Evolutionary conservation across 1,284 basidiomycete species (phyloP), one percentile per base, ranked within the genome.

Genomic region (Gymnopus androsaceus): DNA sequence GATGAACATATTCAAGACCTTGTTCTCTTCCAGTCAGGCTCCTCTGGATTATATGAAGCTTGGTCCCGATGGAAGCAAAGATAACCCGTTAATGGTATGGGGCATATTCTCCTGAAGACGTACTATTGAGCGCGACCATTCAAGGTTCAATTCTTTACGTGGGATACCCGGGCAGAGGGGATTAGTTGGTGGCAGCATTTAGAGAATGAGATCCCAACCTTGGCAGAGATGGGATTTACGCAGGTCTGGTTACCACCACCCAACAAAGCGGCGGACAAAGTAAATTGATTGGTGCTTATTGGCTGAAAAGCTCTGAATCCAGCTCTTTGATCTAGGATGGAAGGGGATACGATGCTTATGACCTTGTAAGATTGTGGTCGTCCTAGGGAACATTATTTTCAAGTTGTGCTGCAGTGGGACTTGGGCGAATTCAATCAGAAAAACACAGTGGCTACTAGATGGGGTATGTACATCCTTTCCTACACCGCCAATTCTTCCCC

Each of bases 391-490:
- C 15, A 27, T 30, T 42, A 4, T 57, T 54, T 47, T 49, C 38
- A 38, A 23, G 23, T 52, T n/a, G n/a, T 25, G 46, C 31, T 21
- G 9, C 57, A 93, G 82, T 94, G 90, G 90, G 93, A 95, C 68
- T 74, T 98, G 9, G 95, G 95, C 46, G 95, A 98, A 75, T 98
- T 97, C 63, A 74, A 93, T 51, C 90, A 92, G 69, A 95, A 94
- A 69, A 90, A 89, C 11, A 75, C 81, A n/a, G 72, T 83, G 50
- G 70, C 77, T 8, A 98, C 95, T n/a, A 84, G 95, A 60, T 98
- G 94, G 92, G 95, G 95, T 17, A 90, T 88, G 41, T 25, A 21
- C 17, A 4, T 48, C n/a, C 9, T 37, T 25, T 27, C 4, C 34
- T 19, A 8, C 12, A 15, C n/a, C 12, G 5, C 14, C 15, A 15